phyloP scores from a whole-genome alignment of 2,329 filamentous ascomycete genomes.

The Pseudogymnoascus destructans region DNA sequence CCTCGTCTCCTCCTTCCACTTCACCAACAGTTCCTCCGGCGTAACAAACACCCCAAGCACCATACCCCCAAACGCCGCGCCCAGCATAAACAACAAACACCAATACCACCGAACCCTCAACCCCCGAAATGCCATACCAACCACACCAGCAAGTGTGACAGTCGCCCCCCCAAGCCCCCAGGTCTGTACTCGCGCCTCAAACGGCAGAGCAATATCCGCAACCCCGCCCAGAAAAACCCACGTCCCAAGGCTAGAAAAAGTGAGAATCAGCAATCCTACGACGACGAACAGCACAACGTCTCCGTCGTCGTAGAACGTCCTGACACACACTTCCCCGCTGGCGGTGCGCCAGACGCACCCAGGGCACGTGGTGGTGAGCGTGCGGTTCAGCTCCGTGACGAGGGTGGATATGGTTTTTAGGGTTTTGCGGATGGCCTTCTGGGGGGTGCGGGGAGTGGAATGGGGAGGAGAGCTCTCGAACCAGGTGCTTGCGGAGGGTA shows the following conservation, averaged over 20 bases:
- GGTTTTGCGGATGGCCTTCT: background rate
- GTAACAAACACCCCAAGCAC: background rate
- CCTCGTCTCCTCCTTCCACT: background rate
- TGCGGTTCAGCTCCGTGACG: background rate
- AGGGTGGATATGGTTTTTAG: background rate
- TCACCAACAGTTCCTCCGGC: background rate
- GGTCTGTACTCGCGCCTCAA: background rate
- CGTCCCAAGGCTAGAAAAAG: background rate
- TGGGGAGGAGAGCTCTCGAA: background rate
- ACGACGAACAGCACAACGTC: background rate
- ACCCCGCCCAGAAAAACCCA: background rate
- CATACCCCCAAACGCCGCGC: background rate
- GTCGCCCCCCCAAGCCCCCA: background rate
- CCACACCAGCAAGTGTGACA: too few relatives aligned
- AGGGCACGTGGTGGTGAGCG: background rate
- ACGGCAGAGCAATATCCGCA: background rate
- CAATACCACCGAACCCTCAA: background rate
- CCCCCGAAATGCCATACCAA: background rate
- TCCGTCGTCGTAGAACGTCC: background rate
- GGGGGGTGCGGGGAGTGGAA: background rate
- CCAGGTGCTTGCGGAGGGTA: background rate
- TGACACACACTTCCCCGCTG: background rate
- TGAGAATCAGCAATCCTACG: background rate
- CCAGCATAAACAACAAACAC: background rate
- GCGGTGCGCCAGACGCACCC: background rate